Evolutionary conservation across 352 stramenopile genomes (phyloP), one percentile per base, ranked within the genome.

Genomic region (Albugo laibachii): DNA sequence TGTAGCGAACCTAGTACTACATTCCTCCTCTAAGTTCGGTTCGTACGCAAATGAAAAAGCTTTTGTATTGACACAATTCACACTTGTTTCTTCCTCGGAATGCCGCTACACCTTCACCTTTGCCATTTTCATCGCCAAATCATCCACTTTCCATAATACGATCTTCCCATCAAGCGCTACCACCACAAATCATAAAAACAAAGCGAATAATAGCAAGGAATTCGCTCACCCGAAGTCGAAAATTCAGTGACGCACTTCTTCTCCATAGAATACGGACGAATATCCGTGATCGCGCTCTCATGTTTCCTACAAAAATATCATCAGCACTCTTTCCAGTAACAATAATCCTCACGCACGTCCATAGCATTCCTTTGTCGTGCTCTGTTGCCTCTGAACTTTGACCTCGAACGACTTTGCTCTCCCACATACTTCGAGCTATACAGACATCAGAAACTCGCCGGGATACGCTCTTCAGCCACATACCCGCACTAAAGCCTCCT

Each of bases 271-370:
- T 83, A 85, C 31, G 65, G 56, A 53, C 88, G 70, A 37, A 92
- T 78, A 61, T 81, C 74, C 35, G 78, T 88, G 49, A 92, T 85
- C 19, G 80, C 75, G 46, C 71, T 85, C 50, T 83, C 63, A 57
- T 92, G 78, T 62, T 91, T 91, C 58, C 72, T 84, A 19, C 41
- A 39, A 2, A 31, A 11, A 48, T 35, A 36, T 18, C 4, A 5
- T 54, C 18, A 14, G 24, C 8, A 48, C 15, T 19, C 34, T 1
- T 18, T 34, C 14, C 14, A 31, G 20, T 39, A 24, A 10, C 36
- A 16, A 15, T 0, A 45, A 13, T 10, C 16, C 14, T 16, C 34
- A 82, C 69, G 80, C 14, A 82, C 69, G 80, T 92, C 78, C 78
- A 92, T 35, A 92, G 47, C 19, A 69, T 60, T 18, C 74, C 75